These are phyloP conservation scores for Pseudonectria foliicola DNA, from an alignment of 2,329 filamentous ascomycete genomes.

Conservation along the genomic window DNA sequence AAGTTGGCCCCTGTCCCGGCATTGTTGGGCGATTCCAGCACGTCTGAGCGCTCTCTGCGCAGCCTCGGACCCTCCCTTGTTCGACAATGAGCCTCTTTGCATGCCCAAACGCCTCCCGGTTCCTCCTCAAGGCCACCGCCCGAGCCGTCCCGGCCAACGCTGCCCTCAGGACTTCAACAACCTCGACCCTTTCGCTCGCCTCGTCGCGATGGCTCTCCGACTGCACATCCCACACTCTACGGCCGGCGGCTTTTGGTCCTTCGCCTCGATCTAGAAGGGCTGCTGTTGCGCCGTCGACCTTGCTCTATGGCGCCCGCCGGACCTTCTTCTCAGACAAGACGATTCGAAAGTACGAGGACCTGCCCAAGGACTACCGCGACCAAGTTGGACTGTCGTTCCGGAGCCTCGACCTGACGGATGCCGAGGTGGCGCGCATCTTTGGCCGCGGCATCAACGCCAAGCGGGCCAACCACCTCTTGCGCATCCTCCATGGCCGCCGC, in stretches of 20 bases:
- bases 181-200: conserved; percentile 13
- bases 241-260: conserved; percentile 4
- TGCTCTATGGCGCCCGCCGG: conserved; percentile 19
- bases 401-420: conserved; percentile 38
- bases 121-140: conserved; percentile 22
- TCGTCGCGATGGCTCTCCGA: conserved; percentile 18
- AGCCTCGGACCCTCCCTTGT: conserved; percentile 8
- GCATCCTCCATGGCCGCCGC: conserved; percentile 54
- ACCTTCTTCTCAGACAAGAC: conserved; percentile 30
- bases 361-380: conserved; percentile 53
- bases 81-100: conserved; percentile 21
- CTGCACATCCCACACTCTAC: conserved; percentile 5
- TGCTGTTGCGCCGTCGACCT: conserved; percentile 7
- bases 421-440: conserved; percentile 43
- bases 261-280: conserved; percentile 4
- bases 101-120: conserved; percentile 23
- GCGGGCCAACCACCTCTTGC: conserved; percentile 46
- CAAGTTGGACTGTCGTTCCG: conserved; percentile 47
- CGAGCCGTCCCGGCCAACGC: conserved; percentile 13
- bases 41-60: conserved; percentile 19
- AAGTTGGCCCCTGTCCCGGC: conserved; percentile 6
- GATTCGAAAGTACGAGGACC: conserved; percentile 47
- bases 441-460: conserved; percentile 37
- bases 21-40: conserved; percentile 16
- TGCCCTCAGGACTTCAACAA: conserved; percentile 8